Base-by-base conservation (phyloP, 768 basidiomycete species). In the Glaciozyma antarctica region DNA sequence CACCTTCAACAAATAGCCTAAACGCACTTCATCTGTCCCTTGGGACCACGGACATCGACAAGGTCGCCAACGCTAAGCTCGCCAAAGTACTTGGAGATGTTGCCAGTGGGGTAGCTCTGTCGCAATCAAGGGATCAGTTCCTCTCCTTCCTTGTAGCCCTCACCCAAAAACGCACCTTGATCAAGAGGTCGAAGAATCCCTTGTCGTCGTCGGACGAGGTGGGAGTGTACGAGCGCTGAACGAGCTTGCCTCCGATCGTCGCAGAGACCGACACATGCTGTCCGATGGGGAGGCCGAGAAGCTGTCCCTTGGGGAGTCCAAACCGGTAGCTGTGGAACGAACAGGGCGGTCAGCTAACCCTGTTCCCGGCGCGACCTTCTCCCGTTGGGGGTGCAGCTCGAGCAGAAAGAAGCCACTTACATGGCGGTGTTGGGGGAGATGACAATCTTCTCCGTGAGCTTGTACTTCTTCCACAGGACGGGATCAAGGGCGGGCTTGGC, bases 341-440 rank as follows among this genome's bases (percentile, higher is more conserved):
- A 17, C 16, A 3, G 34, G 24, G 17, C 53, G 12, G 53, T 55
- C 53, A 64, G 48, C 44, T 7, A 2, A 4, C 12, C 12, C 17
- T 8, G 45, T 3, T 19, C 16, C 22, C 49, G 26, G 49, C 49
- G 24, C 24, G 13, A 48, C 21, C 47, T 48, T 48, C 47, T n/a
- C 10, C 26, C 49, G 55, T 34, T 51, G 26, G 24, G 13, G 24
- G 10, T n/a, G 32, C 26, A 1, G 38, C n/a, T 22, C 15, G 38
- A 41, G 38, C 5, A 17, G 17, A n/a, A 24, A 1, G 3, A 22
- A 34, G 55, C 32, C 4, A 41, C 86, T 64, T 69, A 97, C 90
- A 91, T 82, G 74, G 95, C 94, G 47, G 95, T 99, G 79, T 99
- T 99, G 69, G 88, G 89, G 12, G 93, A 97, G 61, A 98, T 81